Conservation (phyloP, 2,329 filamentous ascomycete species). For the Aureobasidium pullulans region DNA sequence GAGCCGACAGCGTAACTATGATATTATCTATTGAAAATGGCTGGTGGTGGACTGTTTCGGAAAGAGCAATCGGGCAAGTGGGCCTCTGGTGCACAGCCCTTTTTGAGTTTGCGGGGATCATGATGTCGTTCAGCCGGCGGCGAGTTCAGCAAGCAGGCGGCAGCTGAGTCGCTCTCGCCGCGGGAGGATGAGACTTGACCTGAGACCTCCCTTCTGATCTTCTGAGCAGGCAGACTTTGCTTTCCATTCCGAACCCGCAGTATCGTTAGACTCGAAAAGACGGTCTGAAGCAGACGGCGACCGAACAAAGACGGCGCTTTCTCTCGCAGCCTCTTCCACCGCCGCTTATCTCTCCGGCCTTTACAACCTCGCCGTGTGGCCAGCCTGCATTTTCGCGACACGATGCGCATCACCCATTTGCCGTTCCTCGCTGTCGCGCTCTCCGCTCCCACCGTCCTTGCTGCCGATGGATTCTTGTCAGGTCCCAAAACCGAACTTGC, state of each 20-base stretch:
- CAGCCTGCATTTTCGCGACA: not conserved
- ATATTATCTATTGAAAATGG: conserved; percentile 1
- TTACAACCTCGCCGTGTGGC: not conserved
- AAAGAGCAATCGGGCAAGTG: not conserved
- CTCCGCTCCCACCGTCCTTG: not conserved
- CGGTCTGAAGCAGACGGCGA: not conserved
- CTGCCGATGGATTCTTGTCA: not conserved
- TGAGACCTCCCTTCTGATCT: not conserved
- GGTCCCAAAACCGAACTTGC: not conserved
- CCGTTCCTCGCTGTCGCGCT: not conserved
- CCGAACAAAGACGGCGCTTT: not conserved
- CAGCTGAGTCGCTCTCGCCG: not conserved
- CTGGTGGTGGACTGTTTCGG: not conserved
- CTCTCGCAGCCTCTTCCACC: not conserved
- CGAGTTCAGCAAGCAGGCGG: not conserved
- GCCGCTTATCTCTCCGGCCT: not conserved
- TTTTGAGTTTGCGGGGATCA: conserved; percentile 1
- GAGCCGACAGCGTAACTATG: not conserved
- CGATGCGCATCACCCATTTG: not conserved
- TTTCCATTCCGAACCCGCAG: not conserved
- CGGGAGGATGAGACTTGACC: not conserved
- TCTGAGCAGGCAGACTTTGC: not conserved
- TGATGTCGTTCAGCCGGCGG: conserved; percentile 5
- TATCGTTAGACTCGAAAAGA: not conserved
- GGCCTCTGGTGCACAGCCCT: not conserved